phyloP scores from a whole-genome alignment of 768 basidiomycete genomes.

The Sarcomyxa edulis region DNA sequence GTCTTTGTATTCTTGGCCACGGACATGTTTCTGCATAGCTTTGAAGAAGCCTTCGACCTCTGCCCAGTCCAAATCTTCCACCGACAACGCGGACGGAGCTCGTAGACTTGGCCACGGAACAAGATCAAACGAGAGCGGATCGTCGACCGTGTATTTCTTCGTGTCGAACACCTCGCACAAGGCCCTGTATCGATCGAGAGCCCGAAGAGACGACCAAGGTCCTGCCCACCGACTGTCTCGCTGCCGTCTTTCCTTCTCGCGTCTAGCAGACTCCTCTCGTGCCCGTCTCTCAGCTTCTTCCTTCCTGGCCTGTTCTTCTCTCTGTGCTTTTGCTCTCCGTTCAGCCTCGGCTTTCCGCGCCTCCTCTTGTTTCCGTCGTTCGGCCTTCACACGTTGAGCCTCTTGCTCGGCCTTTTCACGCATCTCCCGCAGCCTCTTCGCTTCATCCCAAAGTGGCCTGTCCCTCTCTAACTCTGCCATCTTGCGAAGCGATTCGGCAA shows the following conservation, averaged over 20 bases:
- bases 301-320: constrained; percentile 15
- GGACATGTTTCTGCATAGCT: constrained; percentile 45
- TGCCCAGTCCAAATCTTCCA: constrained; percentile 68
- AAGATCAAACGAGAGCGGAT: constrained; percentile 52
- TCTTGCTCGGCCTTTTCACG: constrained; percentile 40
- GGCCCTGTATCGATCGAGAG: constrained; percentile 63
- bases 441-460: constrained; percentile 55
- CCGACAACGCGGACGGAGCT: constrained; percentile 42
- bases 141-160: constrained; percentile 45
- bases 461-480: constrained; percentile 64
- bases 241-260: constrained; percentile 32
- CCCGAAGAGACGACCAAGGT: constrained; percentile 59
- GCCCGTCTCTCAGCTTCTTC: constrained; percentile 17
- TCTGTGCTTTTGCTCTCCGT: constrained; percentile 16
- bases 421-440: constrained; percentile 38
- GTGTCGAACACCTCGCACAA: constrained; percentile 61
- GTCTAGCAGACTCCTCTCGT: constrained; percentile 23
- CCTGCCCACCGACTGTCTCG: constrained; percentile 57
- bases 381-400: constrained; percentile 27
- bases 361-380: constrained; percentile 16
- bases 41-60: constrained; percentile 70
- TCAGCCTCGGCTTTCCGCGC: constrained; percentile 20
- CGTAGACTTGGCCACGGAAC: constrained; percentile 76
- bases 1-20: constrained; percentile 53
- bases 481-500: constrained; percentile 64